Conservation (phyloP, 164 flowering plant species). For the Amborella trichopoda region DNA sequence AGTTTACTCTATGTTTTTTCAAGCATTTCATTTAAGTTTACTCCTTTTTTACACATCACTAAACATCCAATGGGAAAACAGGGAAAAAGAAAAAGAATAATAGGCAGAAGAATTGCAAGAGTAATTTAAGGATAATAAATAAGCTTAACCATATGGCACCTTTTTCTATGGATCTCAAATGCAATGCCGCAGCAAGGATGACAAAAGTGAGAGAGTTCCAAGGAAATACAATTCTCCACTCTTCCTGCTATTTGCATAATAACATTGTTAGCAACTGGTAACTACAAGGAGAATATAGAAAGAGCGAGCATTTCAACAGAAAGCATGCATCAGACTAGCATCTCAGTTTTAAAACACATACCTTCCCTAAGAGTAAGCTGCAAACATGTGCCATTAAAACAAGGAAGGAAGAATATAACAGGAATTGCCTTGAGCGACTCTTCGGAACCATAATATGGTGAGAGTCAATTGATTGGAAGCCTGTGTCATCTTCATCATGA, state of each 20-base stretch:
- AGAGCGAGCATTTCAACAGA: too few relatives aligned
- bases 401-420: slow-evolving; percentile 12
- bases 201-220: slow-evolving; percentile 27
- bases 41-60: too few relatives aligned
- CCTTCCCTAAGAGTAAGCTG: slow-evolving; percentile 22
- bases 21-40: too few relatives aligned
- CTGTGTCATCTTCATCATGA: slow-evolving; percentile 19
- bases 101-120: too few relatives aligned
- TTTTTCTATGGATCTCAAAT: slow-evolving; percentile 34
- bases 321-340: too few relatives aligned
- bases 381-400: slow-evolving; percentile 15
- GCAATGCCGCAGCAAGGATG: slow-evolving; percentile 18
- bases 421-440: slow-evolving; percentile 12
- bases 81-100: too few relatives aligned
- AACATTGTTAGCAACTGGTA: slow-evolving; percentile 4
- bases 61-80: too few relatives aligned
- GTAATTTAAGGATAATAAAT: too few relatives aligned
- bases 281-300: too few relatives aligned
- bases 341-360: too few relatives aligned
- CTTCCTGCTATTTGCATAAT: slow-evolving; percentile 18
- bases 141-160: too few relatives aligned
- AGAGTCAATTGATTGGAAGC: slow-evolving; percentile 24
- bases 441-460: slow-evolving; percentile 37
- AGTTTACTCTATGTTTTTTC: too few relatives aligned
- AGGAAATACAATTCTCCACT: slow-evolving; percentile 8